phyloP scores from a whole-genome alignment of 1,284 basidiomycete species.

The Pterulicium gracile region DNA sequence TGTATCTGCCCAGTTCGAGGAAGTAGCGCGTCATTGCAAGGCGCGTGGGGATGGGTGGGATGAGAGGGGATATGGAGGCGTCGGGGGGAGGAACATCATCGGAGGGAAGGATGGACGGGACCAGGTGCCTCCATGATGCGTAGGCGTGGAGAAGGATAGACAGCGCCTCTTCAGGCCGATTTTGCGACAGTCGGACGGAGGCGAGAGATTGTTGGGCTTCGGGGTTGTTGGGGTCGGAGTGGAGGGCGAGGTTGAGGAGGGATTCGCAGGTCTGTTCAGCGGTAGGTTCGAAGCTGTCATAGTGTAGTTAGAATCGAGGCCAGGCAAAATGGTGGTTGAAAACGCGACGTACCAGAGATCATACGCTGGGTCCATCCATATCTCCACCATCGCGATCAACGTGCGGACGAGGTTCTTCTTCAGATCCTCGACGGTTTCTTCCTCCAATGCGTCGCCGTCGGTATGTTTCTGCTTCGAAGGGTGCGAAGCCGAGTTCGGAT shows the following conservation, averaged over 20 bases:
- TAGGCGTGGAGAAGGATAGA: conserved; percentile 62
- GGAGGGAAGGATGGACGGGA: conserved; percentile 39
- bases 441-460: conserved; percentile 47
- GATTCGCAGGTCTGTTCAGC: conserved; percentile 78
- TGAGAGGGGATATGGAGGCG: conserved; percentile 20
- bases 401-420: conserved; percentile 68
- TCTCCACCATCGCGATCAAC: conserved; percentile 86
- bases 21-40: conserved; percentile 75
- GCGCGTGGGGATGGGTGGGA: conserved; percentile 71
- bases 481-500: conserved; percentile 38
- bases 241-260: conserved; percentile 63
- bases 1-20: conserved; percentile 67
- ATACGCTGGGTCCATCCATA: conserved; percentile 86
- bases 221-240: conserved; percentile 64
- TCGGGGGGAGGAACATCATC: conserved; percentile 21
- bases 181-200: conserved; percentile 84
- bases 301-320: conserved; percentile 1
- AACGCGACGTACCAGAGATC: conserved; percentile 69
- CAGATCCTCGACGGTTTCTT: conserved; percentile 21
- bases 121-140: conserved; percentile 64
- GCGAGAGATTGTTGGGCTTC: conserved; percentile 80
- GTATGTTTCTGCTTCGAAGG: conserved; percentile 11
- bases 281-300: conserved; percentile 64
- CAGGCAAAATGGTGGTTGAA: not conserved
- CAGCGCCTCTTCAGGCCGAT: conserved; percentile 71